phyloP scores from a whole-genome alignment of 108 stramenopile genomes.

The Bacterosira constricta region DNA sequence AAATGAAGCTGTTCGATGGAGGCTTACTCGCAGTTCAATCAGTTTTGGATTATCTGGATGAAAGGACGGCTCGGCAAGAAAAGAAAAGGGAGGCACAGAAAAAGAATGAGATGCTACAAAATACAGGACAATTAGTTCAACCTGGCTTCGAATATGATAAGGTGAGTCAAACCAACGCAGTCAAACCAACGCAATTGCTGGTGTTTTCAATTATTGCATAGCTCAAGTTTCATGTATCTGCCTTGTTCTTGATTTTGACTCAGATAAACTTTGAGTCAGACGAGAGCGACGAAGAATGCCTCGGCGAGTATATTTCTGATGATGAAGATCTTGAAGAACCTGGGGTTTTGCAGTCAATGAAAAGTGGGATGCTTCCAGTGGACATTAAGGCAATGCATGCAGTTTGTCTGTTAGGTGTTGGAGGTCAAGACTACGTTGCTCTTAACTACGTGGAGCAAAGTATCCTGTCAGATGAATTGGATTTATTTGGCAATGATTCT shows the following conservation, averaged over 20 bases:
- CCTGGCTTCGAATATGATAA: constrained; percentile 59
- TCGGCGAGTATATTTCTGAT: constrained; percentile 52
- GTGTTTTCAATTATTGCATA: background rate
- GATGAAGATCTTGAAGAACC: constrained; percentile 61
- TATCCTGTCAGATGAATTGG: constrained; percentile 37
- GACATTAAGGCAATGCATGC: constrained; percentile 66
- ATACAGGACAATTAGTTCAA: constrained; percentile 36
- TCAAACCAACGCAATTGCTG: no score
- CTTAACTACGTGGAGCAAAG: constrained; percentile 62
- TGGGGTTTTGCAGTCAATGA: constrained; percentile 47
- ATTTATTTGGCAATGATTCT: constrained; percentile 9
- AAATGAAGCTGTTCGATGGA: constrained; percentile 56
- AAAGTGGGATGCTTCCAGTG: constrained; percentile 66
- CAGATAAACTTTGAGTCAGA: constrained; percentile 34
- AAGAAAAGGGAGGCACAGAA: constrained; percentile 14
- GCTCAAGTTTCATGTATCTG: background rate
- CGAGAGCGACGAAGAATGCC: constrained; percentile 49
- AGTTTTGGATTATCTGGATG: constrained; percentile 68
- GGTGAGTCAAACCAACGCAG: constrained; percentile 38
- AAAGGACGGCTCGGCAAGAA: constrained; percentile 51
- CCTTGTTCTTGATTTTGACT: background rate
- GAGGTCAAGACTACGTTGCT: constrained; percentile 69
- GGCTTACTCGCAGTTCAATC: constrained; percentile 68
- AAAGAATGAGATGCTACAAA: constrained; percentile 34
- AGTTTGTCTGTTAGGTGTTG: constrained; percentile 65